Percentiles rank a stretch among this genome's conserved stretches.
These are phyloP conservation scores for Hypoxylon sp. DNA, from an alignment of 2,329 filamentous ascomycete genomes.

Conservation along the genomic window DNA sequence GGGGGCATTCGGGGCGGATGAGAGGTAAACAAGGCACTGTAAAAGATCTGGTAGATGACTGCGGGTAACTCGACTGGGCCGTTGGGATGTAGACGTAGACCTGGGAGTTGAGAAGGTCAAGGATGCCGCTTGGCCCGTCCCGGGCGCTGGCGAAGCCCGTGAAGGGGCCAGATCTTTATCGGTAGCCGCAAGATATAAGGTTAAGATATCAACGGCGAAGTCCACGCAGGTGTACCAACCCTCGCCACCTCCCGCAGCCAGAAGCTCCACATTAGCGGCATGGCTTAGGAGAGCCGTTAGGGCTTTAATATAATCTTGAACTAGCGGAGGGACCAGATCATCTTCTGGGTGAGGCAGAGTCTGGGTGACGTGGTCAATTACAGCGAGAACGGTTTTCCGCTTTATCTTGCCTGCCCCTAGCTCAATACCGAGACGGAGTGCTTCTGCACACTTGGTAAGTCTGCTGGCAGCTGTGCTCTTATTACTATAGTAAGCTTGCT, in stretches of 20 bases:
- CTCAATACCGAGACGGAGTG: constrained; percentile 78
- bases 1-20: constrained; percentile 76
- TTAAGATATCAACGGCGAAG: constrained; percentile 78
- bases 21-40: constrained; percentile 74
- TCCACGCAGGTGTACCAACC: constrained; percentile 78
- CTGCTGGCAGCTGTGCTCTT: constrained; percentile 63
- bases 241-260: constrained; percentile 68
- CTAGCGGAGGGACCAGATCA: constrained; percentile 75
- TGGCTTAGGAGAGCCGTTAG: constrained; percentile 78
- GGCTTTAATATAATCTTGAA: constrained; percentile 82
- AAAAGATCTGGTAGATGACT: constrained; percentile 68
- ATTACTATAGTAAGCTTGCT: constrained; percentile 70
- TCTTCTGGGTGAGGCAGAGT: constrained; percentile 74
- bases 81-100: constrained; percentile 47
- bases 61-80: constrained; percentile 50
- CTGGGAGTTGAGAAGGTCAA: constrained; percentile 51
- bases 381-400: constrained; percentile 80
- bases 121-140: constrained; percentile 50
- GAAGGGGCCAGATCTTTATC: constrained; percentile 55
- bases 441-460: constrained; percentile 77
- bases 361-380: constrained; percentile 86
- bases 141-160: constrained; percentile 63
- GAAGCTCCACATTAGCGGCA: constrained; percentile 82
- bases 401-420: constrained; percentile 77
- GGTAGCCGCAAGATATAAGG: constrained; percentile 61